phyloP scores from a whole-genome alignment of 2,329 filamentous ascomycete genomes.

The Celoporthe dispersa region DNA sequence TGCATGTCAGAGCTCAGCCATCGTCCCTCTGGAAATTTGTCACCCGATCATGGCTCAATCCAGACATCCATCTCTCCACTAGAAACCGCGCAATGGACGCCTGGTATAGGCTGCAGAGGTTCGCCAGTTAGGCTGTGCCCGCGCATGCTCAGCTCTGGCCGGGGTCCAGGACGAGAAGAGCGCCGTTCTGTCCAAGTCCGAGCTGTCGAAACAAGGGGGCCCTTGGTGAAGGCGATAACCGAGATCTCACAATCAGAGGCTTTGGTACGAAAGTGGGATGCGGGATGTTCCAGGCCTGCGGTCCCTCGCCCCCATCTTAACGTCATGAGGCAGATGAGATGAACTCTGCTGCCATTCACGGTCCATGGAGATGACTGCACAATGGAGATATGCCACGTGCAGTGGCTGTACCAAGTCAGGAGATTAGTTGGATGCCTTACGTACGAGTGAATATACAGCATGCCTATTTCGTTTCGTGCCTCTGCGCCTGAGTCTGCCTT shows the following conservation, averaged over 20 bases:
- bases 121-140: neutral
- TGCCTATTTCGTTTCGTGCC: neutral
- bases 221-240: neutral
- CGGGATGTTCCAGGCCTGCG: neutral
- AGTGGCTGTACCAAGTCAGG: neutral
- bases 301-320: neutral
- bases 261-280: neutral
- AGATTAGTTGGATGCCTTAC: neutral
- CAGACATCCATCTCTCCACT: neutral
- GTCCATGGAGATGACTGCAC: neutral
- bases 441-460: neutral
- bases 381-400: neutral
- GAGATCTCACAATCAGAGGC: neutral
- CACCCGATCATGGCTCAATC: neutral
- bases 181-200: neutral
- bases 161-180: neutral
- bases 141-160: neutral
- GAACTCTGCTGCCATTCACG: neutral
- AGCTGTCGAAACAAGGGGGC: neutral
- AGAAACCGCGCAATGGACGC: neutral
- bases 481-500: neutral
- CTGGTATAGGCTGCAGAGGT: neutral
- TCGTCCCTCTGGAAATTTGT: slow-evolving; percentile 3
- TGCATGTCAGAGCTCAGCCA: slow-evolving; percentile 5
- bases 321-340: neutral